These are phyloP conservation scores for Ophiobolus disseminans DNA, from an alignment of 2,329 filamentous ascomycete genomes.

Conservation along the genomic window DNA sequence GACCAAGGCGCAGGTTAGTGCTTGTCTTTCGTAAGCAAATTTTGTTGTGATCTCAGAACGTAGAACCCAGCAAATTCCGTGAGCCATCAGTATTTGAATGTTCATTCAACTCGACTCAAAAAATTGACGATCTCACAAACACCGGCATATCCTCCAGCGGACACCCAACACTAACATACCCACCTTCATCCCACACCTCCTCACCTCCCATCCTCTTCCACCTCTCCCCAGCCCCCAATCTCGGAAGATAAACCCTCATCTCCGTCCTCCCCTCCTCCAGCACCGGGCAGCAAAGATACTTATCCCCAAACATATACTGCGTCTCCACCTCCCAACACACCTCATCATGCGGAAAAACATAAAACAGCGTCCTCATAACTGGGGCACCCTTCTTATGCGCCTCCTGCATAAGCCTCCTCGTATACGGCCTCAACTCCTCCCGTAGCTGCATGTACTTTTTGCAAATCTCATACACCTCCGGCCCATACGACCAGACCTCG, in stretches of 20 bases:
- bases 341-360: conserved; percentile 66
- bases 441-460: conserved; percentile 65
- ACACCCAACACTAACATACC: conserved; percentile 51
- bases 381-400: conserved; percentile 67
- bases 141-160: conserved; percentile 59
- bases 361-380: conserved; percentile 68
- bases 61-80: too few relatives aligned
- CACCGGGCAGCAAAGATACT: conserved; percentile 66
- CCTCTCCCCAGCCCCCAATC: conserved; percentile 30
- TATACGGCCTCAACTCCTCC: conserved; percentile 66
- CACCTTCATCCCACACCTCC: conserved; percentile 48
- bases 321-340: conserved; percentile 64
- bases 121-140: too few relatives aligned
- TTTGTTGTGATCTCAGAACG: too few relatives aligned
- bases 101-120: too few relatives aligned
- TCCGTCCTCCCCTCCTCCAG: conserved; percentile 57
- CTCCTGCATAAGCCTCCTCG: conserved; percentile 63
- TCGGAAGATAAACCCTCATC: conserved; percentile 62
- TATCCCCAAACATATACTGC: conserved; percentile 69
- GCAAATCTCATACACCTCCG: conserved; percentile 66
- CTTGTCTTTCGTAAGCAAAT: too few relatives aligned
- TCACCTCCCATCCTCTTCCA: conserved; percentile 54
- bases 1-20: too few relatives aligned
- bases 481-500: conserved; percentile 72
- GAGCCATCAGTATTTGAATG: too few relatives aligned